Base-by-base conservation (phyloP, 2,329 filamentous ascomycete species). In the Cryphonectria parasitica region DNA sequence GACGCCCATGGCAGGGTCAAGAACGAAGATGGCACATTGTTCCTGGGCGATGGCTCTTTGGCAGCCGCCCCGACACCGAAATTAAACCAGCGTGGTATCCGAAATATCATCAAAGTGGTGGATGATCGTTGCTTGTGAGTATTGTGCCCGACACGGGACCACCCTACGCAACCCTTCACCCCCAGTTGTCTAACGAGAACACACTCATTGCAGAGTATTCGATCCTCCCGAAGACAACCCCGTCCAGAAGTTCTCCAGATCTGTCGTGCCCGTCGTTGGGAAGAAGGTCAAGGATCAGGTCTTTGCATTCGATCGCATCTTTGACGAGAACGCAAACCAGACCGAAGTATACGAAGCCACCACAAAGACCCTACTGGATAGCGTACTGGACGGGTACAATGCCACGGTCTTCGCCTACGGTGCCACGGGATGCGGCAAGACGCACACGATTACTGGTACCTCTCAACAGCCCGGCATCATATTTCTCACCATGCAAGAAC, bases 401-500 rank as follows among this genome's bases (percentile, higher is more conserved):
- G 96, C 96, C 64, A 99, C 96, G 0, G 96, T 99, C 5, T 99
- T 99, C 79, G 96, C 96, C 65, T 99, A 99, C 80, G 96, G 96
- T 75, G 96, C 96, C 54, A 99, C 96, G 0, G 96, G 96, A 54
- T 99, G 96, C 81, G 96, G 96, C 81, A 99, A 99, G 84, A 99
- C 96, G 34, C 96, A 99, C 80, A 99, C 96, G 13, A 99, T 99
- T 77, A 94, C 91, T 3, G 96, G 96, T 75, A 98, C 95, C 0
- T 83, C 94, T 1, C 92, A 97, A 79, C 92, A 97, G 77, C 96
- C 96, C 0, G 96, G 96, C 70, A 98, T 99, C 77, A 99, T 99
- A 79, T 99, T 98, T 82, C 84, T 99, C 76, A 98, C 96, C 0
- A 99, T 99, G 95, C 95, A 98, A 81, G 96, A 99, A 81, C 85